Percentiles rank a stretch among this genome's conserved stretches.
These are phyloP conservation scores for Symbiodinium natans DNA, from an alignment of 73 alveolate species.

Conservation along the genomic window DNA sequence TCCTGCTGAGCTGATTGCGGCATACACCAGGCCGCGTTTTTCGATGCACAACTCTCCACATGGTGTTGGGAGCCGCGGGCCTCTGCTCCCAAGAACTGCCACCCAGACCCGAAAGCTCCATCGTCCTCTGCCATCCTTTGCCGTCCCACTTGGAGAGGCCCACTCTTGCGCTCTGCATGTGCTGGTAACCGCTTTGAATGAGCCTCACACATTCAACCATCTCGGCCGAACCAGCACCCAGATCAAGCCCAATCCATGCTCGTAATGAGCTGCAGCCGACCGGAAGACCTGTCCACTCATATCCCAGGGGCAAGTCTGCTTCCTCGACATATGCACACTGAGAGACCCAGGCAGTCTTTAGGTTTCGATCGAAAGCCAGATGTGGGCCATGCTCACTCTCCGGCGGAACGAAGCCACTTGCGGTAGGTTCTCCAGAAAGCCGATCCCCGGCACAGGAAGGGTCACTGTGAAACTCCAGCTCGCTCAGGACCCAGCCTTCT, in stretches of 20 bases:
- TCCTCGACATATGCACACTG: conserved; percentile 27
- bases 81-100: conserved; percentile 72
- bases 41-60: conserved; percentile 52
- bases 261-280: conserved; percentile 24
- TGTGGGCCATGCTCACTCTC: neutral
- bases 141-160: conserved; percentile 59
- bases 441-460: neutral
- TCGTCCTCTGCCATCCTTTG: neutral
- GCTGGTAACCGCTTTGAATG: conserved; percentile 30
- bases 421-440: conserved; percentile 24
- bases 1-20: conserved; percentile 45
- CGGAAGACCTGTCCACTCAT: conserved; percentile 7
- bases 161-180: conserved; percentile 33
- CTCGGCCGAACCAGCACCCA: conserved; percentile 8
- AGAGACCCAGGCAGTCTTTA: conserved; percentile 35
- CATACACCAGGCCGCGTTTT: neutral
- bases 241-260: conserved; percentile 69
- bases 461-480: conserved; percentile 10
- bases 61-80: conserved; percentile 71
- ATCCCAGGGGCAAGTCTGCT: conserved; percentile 17
- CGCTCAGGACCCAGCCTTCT: conserved; percentile 54
- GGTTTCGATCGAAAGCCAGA: conserved; percentile 18
- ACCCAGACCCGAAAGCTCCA: conserved; percentile 33
- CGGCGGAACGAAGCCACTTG: conserved; percentile 65
- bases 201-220: conserved; percentile 41